Base-by-base conservation (phyloP, 2,329 filamentous ascomycete genomes). In the Esteya vermicola region DNA sequence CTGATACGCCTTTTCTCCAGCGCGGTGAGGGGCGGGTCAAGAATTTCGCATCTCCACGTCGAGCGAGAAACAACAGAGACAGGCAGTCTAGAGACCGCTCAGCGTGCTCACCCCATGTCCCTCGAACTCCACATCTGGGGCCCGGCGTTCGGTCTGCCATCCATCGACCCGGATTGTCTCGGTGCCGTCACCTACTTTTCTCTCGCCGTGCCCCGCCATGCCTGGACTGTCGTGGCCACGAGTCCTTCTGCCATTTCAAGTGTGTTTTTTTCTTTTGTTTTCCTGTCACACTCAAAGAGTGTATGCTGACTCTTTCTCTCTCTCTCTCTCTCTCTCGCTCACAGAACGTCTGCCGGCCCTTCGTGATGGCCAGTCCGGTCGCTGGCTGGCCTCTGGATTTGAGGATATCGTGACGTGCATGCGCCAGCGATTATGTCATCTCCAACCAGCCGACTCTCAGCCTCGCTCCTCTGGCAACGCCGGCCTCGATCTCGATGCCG, bases 91-190 rank as follows among this genome's bases (percentile, higher is more conserved):
- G 10, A 19, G 4, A 38, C 18, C 8, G 7, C 7, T 10, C 10
- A 26, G 21, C 34, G 18, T 13, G n/a, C 32, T 13, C 22, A 9
- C 18, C 22, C 37, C 39, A 63, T 60, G 57, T 52, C 75, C 47
- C 62, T 85, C 36, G 75, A 89, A 61, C 73, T 98, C 44, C 82
- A 94, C 61, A 72, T 94, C 53, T 93, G 88, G 81, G 88, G 88
- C 37, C 79, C 85, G 40, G 88, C 84, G 31, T 93, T 94, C 57
- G 78, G 78, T 31, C 73, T 95, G 33, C 80, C 89, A 13, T 96
- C 91, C 33, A 81, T 96, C 52, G 88, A 96, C 53, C 69, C 89
- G 34, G 84, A 93, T 64, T 96, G 88, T 55, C 74, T 93, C 45
- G 88, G 88, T 22, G 70, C 81, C 33, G 76, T 94, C 48, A 76